These are phyloP conservation scores for Phytophthora hibernalis DNA, from an alignment of 352 stramenopile species.

Conservation along the genomic window DNA sequence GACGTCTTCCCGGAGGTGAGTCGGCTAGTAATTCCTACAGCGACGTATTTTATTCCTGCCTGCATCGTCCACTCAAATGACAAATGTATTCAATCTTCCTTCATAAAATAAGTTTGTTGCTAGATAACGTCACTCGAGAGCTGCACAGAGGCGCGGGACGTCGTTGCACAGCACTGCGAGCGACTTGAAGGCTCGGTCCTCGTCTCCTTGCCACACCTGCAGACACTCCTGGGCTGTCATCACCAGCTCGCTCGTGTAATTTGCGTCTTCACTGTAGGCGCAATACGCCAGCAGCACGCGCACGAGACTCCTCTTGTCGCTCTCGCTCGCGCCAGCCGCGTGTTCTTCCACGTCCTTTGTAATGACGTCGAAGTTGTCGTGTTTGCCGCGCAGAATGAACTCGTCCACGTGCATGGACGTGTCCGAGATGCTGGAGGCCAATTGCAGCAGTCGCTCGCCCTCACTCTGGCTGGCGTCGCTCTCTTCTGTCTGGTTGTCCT, in stretches of 20 bases:
- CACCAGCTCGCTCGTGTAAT: conserved; percentile 74
- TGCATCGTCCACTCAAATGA: conserved; percentile 2
- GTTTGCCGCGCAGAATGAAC: conserved; percentile 60
- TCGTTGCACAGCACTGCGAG: conserved; percentile 73
- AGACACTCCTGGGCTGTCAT: conserved; percentile 66
- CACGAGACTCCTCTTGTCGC: conserved; percentile 53
- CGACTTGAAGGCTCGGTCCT: conserved; percentile 75
- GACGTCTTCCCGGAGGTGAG: conserved; percentile 16
- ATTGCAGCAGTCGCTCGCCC: conserved; percentile 38
- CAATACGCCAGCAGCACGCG: conserved; percentile 76
- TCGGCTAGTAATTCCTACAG: no score
- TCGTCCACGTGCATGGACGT: conserved; percentile 59
- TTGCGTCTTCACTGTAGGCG: conserved; percentile 76
- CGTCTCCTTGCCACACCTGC: conserved; percentile 68
- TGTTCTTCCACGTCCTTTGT: conserved; percentile 52
- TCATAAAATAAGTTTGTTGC: conserved; percentile 27
- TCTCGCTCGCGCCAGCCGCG: conserved; percentile 39
- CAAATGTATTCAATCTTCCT: conserved; percentile 23
- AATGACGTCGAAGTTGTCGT: conserved; percentile 61
- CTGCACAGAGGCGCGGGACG: conserved; percentile 62
- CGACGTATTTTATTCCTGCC: neutral
- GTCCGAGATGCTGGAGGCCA: conserved; percentile 45
- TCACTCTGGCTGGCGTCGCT: conserved; percentile 21
- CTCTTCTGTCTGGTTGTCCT: conserved; percentile 34
- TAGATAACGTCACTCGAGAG: conserved; percentile 28